phyloP scores from a whole-genome alignment of 73 alveolate genomes.

The Tetrahymena borealis region DNA sequence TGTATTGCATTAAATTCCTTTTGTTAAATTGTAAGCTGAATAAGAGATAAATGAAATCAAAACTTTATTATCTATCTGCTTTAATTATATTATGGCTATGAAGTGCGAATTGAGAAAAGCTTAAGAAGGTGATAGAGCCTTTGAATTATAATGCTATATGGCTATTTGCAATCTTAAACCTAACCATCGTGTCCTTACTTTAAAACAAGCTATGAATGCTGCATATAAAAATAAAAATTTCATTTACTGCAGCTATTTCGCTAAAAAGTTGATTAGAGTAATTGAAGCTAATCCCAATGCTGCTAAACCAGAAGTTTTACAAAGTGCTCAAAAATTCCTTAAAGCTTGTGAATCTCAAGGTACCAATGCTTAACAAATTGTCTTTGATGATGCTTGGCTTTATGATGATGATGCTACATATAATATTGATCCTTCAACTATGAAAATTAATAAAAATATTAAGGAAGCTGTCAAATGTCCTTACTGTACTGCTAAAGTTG shows the following conservation, averaged over 20 bases:
- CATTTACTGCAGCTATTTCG: conserved; percentile 9
- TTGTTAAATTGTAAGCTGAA: background rate
- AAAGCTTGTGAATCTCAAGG: conserved; percentile 5
- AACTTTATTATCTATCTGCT: conserved; percentile 10
- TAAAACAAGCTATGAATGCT: conserved; percentile 39
- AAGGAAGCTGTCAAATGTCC: background rate
- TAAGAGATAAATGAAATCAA: background rate
- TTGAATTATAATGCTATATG: conserved; percentile 42
- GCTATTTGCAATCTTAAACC: conserved; percentile 30
- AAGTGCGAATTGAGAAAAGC: conserved; percentile 26
- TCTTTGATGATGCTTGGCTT: conserved; percentile 17
- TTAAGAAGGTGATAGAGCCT: background rate
- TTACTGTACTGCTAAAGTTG: background rate
- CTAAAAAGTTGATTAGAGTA: conserved; percentile 10
- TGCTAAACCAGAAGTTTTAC: conserved; percentile 21
- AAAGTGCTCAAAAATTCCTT: conserved; percentile 7
- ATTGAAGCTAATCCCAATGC: conserved; percentile 10
- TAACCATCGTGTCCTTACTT: background rate
- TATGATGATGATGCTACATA: background rate
- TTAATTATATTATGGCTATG: conserved; percentile 36
- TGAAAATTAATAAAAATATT: background rate
- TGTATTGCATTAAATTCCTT: background rate
- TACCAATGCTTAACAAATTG: conserved; percentile 12
- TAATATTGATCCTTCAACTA: background rate
- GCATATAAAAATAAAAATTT: conserved; percentile 24